Evolutionary conservation across 1,139 yeast species (phyloP).

Genomic region (Scheffersomyces insectosa): DNA sequence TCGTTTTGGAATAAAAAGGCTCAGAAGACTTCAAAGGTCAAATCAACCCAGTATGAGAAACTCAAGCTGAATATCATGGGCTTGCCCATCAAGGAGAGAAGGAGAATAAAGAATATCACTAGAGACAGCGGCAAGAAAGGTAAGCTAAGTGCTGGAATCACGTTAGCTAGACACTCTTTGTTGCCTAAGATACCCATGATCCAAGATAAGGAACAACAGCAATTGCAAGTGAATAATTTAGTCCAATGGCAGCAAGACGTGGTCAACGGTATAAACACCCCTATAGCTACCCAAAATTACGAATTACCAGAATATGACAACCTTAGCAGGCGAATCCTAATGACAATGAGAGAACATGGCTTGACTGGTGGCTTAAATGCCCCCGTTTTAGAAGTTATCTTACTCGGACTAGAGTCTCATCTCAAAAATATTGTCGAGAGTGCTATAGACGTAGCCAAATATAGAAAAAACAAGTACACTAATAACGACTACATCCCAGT

Average conservation of each 20-base stretch:
- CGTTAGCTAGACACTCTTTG: conserved; percentile 80
- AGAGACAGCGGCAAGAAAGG: conserved; percentile 80
- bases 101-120: conserved; percentile 80
- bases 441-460: conserved; percentile 70
- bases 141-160: conserved; percentile 71
- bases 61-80: conserved; percentile 87
- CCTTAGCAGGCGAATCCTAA: conserved; percentile 68
- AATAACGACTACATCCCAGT: conserved; percentile 39
- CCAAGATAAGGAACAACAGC: conserved; percentile 55
- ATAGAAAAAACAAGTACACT: conserved; percentile 55
- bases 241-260: conserved; percentile 94
- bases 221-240: conserved; percentile 54
- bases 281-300: conserved; percentile 73
- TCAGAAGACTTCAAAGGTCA: conserved; percentile 46
- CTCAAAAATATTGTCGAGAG: conserved; percentile 73
- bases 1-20: conserved; percentile 55
- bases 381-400: conserved; percentile 73
- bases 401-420: conserved; percentile 78
- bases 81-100: conserved; percentile 79
- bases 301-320: conserved; percentile 82
- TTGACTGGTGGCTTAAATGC: conserved; percentile 77
- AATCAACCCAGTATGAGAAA: conserved; percentile 70
- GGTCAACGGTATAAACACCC: conserved; percentile 83
- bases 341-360: conserved; percentile 90
- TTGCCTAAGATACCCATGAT: conserved; percentile 88